Evolutionary conservation across 208 protist genomes (phyloP).

Genomic region (Leishmania lainsoni): DNA sequence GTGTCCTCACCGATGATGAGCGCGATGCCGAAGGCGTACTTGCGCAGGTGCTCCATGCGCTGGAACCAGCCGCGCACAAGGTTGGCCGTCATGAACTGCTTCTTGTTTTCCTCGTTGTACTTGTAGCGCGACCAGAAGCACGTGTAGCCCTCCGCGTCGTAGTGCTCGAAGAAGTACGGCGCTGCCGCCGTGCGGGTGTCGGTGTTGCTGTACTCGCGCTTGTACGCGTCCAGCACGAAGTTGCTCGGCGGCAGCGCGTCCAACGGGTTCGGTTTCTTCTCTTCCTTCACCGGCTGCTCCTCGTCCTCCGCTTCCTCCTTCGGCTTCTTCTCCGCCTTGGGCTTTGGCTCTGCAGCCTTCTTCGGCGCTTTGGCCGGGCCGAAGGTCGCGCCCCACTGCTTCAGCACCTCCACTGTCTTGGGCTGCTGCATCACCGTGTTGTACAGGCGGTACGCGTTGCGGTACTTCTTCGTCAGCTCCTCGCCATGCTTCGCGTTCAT

Average conservation of each 20-base stretch:
- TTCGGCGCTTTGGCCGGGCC: constrained; percentile 43
- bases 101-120: constrained; percentile 84
- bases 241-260: constrained; percentile 60
- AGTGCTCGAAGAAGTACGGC: constrained; percentile 74
- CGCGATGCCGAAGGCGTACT: constrained; percentile 82
- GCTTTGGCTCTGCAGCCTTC: constrained; percentile 40
- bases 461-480: constrained; percentile 67
- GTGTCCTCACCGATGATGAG: constrained; percentile 81
- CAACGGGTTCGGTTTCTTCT: constrained; percentile 75
- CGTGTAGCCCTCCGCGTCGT: constrained; percentile 69
- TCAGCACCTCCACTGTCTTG: constrained; percentile 66
- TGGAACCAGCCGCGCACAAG: constrained; percentile 82
- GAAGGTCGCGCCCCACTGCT: constrained; percentile 47
- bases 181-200: constrained; percentile 73
- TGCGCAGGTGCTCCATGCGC: constrained; percentile 85
- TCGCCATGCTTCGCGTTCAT: constrained; percentile 40
- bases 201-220: constrained; percentile 81
- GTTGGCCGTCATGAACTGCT: constrained; percentile 89
- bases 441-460: constrained; percentile 63
- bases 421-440: constrained; percentile 84
- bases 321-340: constrained; percentile 31
- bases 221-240: constrained; percentile 77
- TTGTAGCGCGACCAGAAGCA: constrained; percentile 81
- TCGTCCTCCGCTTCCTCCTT: constrained; percentile 37
- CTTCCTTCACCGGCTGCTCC: constrained; percentile 45